These are phyloP conservation scores for Globisporangium spiculum DNA, from an alignment of 352 stramenopile genomes.

Conservation along the genomic window DNA sequence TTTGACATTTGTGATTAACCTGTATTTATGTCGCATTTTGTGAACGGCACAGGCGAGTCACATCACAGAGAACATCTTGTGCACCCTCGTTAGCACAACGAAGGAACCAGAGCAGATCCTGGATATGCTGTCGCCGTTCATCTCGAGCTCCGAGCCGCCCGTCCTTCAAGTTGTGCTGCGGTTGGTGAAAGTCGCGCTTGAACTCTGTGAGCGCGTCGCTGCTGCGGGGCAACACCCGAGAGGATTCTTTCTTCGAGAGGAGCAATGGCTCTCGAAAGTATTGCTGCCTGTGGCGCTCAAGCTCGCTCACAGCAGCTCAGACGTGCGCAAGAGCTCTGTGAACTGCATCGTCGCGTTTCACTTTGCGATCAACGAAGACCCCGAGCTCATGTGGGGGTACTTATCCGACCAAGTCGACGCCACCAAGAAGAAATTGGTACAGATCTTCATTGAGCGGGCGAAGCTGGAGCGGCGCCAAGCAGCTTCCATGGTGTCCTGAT, in stretches of 20 bases:
- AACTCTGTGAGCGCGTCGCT: constrained; percentile 28
- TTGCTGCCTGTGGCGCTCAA: constrained; percentile 31
- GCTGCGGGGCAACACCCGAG: background rate
- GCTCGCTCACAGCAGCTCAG: constrained; percentile 50
- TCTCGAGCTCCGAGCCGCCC: constrained; percentile 36
- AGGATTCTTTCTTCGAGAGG: constrained; percentile 27
- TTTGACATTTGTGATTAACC: background rate
- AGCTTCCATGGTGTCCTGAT: constrained; percentile 8
- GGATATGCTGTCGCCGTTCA: constrained; percentile 34
- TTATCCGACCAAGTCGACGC: constrained; percentile 46
- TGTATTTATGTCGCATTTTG: background rate
- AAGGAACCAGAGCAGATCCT: constrained; percentile 35
- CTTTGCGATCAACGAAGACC: constrained; percentile 52
- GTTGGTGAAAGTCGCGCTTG: constrained; percentile 45
- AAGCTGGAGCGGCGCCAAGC: constrained; percentile 31
- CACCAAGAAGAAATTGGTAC: constrained; percentile 52
- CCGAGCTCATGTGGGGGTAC: constrained; percentile 37
- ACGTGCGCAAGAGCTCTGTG: constrained; percentile 66
- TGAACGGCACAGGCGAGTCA: constrained; percentile 34
- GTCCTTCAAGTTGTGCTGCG: constrained; percentile 47
- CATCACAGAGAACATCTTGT: constrained; percentile 50
- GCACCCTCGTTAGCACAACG: constrained; percentile 30
- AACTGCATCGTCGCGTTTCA: constrained; percentile 66
- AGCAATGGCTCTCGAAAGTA: constrained; percentile 31
- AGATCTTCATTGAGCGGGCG: constrained; percentile 78